phyloP scores from a whole-genome alignment of 306 rosid species.

The Fragaria iinumae region DNA sequence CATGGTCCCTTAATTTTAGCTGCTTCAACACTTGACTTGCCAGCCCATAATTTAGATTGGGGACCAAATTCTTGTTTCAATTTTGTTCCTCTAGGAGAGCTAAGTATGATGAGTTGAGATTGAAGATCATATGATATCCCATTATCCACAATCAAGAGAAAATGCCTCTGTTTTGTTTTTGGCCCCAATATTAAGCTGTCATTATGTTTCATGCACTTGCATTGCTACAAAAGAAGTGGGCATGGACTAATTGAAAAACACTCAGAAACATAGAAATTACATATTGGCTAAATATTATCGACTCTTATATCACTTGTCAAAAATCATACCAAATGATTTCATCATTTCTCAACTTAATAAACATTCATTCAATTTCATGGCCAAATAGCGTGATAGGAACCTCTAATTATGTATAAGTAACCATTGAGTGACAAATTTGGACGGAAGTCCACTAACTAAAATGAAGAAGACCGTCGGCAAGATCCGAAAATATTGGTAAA shows the following conservation, averaged over 20 bases:
- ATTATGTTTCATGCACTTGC: not conserved
- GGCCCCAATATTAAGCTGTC: not conserved
- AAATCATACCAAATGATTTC: not conserved
- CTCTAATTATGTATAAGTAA: not conserved
- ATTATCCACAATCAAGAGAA: not conserved
- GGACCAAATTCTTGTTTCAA: slow-evolving; percentile 24
- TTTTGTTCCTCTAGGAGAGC: not conserved
- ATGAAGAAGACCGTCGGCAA: not conserved
- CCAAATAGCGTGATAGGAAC: not conserved
- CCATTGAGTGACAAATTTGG: not conserved
- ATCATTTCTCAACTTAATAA: not conserved
- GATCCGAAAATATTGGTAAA: not conserved
- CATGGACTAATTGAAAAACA: not conserved
- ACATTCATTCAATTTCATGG: not conserved
- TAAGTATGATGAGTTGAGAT: not conserved
- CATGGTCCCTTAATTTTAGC: slow-evolving; percentile 34
- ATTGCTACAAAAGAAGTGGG: not conserved
- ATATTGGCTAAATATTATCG: not conserved
- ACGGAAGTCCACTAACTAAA: not conserved
- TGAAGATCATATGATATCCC: not conserved
- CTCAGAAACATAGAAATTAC: not conserved
- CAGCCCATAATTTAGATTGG: slow-evolving; percentile 27
- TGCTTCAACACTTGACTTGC: slow-evolving; percentile 28
- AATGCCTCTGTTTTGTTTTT: not conserved
- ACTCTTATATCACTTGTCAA: not conserved